Percentiles rank a stretch among this genome's conserved stretches.
phyloP scores from a whole-genome alignment of 192 early-diverging fungal genomes.

The Coemansia sp. region DNA sequence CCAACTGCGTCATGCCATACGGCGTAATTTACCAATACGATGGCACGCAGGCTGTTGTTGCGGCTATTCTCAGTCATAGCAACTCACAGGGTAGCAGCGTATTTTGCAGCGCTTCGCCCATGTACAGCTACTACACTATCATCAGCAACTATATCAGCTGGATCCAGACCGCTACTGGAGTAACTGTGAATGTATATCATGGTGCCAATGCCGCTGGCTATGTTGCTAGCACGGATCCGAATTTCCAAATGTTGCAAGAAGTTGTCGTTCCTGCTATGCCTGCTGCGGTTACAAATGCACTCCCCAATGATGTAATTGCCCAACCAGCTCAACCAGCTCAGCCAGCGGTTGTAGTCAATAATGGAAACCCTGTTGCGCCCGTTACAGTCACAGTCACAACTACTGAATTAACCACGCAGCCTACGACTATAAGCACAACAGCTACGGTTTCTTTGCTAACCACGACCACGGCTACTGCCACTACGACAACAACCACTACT shows the following conservation, averaged over 20 bases:
- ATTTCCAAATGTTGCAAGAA: slow-evolving; percentile 3
- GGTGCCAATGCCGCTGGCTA: not conserved
- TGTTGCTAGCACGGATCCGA: not conserved
- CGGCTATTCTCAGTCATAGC: slow-evolving; percentile 28
- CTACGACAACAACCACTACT: not conserved
- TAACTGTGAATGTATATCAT: not conserved
- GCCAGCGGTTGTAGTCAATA: not conserved
- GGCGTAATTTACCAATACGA: slow-evolving; percentile 13
- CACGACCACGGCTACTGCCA: not conserved
- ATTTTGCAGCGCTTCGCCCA: slow-evolving; percentile 11
- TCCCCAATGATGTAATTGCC: too few species aligned
- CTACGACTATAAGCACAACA: not conserved
- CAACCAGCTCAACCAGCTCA: too few species aligned
- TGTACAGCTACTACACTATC: slow-evolving; percentile 30
- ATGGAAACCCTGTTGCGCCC: not conserved
- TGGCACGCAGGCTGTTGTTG: not conserved
- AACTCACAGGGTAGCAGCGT: slow-evolving; percentile 7
- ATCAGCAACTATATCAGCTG: slow-evolving; percentile 36
- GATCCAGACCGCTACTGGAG: slow-evolving; percentile 1
- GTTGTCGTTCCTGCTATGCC: not conserved
- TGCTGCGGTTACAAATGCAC: too few species aligned
- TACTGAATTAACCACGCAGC: too few species aligned
- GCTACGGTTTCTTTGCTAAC: not conserved
- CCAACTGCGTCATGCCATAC: slow-evolving; percentile 24
- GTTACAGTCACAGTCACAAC: not conserved